These are phyloP conservation scores for Xylaria sp. DNA, from an alignment of 2,329 filamentous ascomycete species.

Conservation along the genomic window DNA sequence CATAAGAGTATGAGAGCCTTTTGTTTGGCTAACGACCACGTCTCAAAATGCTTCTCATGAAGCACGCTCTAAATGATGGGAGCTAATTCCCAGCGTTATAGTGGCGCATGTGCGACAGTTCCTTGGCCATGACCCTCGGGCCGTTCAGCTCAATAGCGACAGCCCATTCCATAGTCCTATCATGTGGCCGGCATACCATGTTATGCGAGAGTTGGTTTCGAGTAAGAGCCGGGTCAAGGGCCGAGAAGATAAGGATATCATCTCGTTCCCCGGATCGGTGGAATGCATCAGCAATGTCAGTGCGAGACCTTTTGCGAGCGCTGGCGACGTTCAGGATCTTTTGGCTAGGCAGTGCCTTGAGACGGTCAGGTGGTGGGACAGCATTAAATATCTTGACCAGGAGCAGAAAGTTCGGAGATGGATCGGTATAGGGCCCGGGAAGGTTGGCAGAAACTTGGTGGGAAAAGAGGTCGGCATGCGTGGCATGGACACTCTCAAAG, in stretches of 20 bases:
- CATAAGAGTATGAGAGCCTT: not conserved
- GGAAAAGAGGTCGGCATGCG: slow-evolving; percentile 95
- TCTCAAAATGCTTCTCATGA: not conserved
- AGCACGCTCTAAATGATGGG: not conserved
- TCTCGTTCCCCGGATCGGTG: slow-evolving; percentile 79
- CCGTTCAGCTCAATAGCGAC: slow-evolving; percentile 86
- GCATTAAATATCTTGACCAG: slow-evolving; percentile 88
- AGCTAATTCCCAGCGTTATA: not conserved
- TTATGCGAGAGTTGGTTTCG: slow-evolving; percentile 76
- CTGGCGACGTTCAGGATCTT: slow-evolving; percentile 80
- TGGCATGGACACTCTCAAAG: slow-evolving; percentile 80
- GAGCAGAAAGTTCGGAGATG: slow-evolving; percentile 83
- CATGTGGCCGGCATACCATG: slow-evolving; percentile 84
- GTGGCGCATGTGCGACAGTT: slow-evolving; percentile 89
- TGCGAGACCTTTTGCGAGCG: slow-evolving; percentile 78
- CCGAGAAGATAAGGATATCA: slow-evolving; percentile 68
- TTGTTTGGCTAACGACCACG: not conserved
- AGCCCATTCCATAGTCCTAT: slow-evolving; percentile 92
- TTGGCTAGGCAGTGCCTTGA: slow-evolving; percentile 87
- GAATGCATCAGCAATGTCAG: slow-evolving; percentile 90
- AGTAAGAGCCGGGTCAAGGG: slow-evolving; percentile 66
- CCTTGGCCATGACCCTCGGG: slow-evolving; percentile 88
- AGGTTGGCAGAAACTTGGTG: slow-evolving; percentile 92
- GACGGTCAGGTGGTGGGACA: slow-evolving; percentile 95
- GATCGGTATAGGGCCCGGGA: slow-evolving; percentile 93